phyloP scores from a whole-genome alignment of 176 grass and related monocot species.

The Bonia amplexicaulis region DNA sequence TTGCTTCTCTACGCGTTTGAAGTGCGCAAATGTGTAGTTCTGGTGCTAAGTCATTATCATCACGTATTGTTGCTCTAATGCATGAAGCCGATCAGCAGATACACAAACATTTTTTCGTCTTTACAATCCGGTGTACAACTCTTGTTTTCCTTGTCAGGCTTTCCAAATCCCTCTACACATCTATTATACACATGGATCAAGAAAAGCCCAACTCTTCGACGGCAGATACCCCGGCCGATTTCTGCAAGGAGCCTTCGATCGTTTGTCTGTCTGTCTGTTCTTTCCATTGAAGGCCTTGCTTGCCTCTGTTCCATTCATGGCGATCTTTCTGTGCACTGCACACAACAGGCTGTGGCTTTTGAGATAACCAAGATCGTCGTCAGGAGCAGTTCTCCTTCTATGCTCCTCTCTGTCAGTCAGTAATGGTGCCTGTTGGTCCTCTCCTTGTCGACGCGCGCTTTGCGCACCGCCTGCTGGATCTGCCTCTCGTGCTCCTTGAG shows the following conservation, averaged over 20 bases:
- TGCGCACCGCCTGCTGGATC: slow-evolving; percentile 66
- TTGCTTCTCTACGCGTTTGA: neutral
- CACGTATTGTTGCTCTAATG: neutral
- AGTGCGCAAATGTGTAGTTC: neutral
- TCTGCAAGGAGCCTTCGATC: neutral
- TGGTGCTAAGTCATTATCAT: neutral
- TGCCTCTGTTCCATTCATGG: neutral
- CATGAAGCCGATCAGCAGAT: slow-evolving; percentile 7
- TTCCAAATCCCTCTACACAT: slow-evolving; percentile 22
- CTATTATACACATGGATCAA: slow-evolving; percentile 48
- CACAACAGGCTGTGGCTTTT: neutral
- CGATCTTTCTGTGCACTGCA: neutral
- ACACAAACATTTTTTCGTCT: neutral
- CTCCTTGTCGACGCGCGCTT: slow-evolving; percentile 50
- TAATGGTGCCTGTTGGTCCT: slow-evolving; percentile 35
- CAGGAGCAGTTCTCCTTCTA: neutral
- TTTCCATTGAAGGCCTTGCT: neutral
- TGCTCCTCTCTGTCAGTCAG: neutral
- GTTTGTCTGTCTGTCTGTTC: neutral
- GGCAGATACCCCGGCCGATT: neutral
- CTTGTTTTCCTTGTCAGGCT: neutral
- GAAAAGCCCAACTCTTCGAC: slow-evolving; percentile 16
- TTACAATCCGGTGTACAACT: slow-evolving; percentile 14
- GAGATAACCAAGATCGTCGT: neutral
- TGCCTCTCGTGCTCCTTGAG: slow-evolving; percentile 75